A percentile compares a stretch with the other conserved stretches of the same genome.
These are phyloP conservation scores for Colletotrichum chlorophyti DNA, from an alignment of 2,329 filamentous ascomycete species.

Conservation along the genomic window DNA sequence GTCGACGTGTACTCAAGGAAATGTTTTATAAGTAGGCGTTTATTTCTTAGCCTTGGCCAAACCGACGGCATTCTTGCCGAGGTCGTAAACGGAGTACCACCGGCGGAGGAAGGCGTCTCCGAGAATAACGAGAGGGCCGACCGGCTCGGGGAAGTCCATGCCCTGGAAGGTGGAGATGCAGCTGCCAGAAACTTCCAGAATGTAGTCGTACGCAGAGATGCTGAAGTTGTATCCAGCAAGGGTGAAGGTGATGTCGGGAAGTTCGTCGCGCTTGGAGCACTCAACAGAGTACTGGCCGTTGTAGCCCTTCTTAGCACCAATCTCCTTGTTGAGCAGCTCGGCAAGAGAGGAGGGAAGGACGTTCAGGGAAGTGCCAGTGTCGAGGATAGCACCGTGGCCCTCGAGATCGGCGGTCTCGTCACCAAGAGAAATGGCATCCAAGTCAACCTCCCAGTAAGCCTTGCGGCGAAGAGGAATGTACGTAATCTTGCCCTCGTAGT, in stretches of 20 bases:
- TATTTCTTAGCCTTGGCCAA: conserved; percentile 80
- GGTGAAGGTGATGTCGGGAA: conserved; percentile 92
- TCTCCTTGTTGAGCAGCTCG: conserved; percentile 96
- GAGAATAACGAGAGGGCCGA: conserved; percentile 91
- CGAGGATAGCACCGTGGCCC: conserved; percentile 93
- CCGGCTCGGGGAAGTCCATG: conserved; percentile 89
- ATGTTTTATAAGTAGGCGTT: conserved; percentile 7
- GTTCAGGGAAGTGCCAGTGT: conserved; percentile 98
- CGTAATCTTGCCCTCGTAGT: conserved; percentile 84
- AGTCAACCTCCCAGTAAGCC: conserved; percentile 99
- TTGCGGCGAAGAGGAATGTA: conserved; percentile 96
- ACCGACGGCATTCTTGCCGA: conserved; percentile 87
- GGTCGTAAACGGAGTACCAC: conserved; percentile 96
- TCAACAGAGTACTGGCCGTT: conserved; percentile 97
- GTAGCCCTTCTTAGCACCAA: conserved; percentile 96
- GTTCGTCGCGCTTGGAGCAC: conserved; percentile 79
- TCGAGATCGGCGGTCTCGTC: conserved; percentile 87
- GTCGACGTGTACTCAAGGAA: conserved; percentile 12
- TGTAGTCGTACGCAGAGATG: conserved; percentile 89
- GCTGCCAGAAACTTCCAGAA: conserved; percentile 91
- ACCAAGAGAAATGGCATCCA: conserved; percentile 90
- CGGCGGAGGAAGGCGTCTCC: conserved; percentile 86
- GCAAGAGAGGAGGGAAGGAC: conserved; percentile 90
- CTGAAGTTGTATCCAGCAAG: conserved; percentile 92
- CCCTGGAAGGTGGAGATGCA: conserved; percentile 99